phyloP scores from a whole-genome alignment of 1,284 basidiomycete genomes.

The Coniferiporia weirii region DNA sequence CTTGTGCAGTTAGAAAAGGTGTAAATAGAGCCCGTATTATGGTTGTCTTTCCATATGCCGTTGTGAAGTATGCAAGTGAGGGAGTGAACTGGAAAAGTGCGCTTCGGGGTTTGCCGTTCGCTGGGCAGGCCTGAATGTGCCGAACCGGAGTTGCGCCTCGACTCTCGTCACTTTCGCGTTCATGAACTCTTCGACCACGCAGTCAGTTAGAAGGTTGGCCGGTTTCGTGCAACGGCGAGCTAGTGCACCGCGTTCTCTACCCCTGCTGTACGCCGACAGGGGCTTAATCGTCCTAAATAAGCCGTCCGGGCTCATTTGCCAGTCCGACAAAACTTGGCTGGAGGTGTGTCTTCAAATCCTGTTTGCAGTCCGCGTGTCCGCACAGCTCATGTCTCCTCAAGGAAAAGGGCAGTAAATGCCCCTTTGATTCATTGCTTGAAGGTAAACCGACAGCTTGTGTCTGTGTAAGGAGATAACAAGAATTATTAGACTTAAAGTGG shows the following conservation, averaged over 20 bases:
- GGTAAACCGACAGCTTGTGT: background rate
- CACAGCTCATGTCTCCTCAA: background rate
- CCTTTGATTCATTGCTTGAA: background rate
- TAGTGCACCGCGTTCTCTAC: background rate
- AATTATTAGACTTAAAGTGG: slow-evolving; percentile 34
- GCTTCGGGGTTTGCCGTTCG: too few species aligned
- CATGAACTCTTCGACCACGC: too few species aligned
- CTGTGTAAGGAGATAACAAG: background rate
- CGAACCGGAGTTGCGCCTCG: too few species aligned
- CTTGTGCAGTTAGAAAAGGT: too few species aligned
- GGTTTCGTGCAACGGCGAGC: background rate
- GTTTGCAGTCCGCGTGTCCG: background rate
- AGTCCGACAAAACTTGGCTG: slow-evolving; percentile 29
- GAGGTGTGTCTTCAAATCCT: background rate
- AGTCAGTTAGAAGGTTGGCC: background rate
- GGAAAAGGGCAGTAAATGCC: slow-evolving; percentile 6
- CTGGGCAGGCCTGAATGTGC: too few species aligned
- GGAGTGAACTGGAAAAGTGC: too few species aligned
- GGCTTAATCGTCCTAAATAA: slow-evolving; percentile 56
- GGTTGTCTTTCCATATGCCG: too few species aligned
- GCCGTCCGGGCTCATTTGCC: slow-evolving; percentile 53
- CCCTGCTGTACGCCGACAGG: slow-evolving; percentile 48
- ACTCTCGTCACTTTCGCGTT: too few species aligned
- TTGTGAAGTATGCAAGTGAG: too few species aligned
- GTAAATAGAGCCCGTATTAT: too few species aligned